Percentiles rank a stretch among this genome's conserved stretches.
Evolutionary conservation across 768 basidiomycete genomes (phyloP).

Genomic region (Boletus fagicola): DNA sequence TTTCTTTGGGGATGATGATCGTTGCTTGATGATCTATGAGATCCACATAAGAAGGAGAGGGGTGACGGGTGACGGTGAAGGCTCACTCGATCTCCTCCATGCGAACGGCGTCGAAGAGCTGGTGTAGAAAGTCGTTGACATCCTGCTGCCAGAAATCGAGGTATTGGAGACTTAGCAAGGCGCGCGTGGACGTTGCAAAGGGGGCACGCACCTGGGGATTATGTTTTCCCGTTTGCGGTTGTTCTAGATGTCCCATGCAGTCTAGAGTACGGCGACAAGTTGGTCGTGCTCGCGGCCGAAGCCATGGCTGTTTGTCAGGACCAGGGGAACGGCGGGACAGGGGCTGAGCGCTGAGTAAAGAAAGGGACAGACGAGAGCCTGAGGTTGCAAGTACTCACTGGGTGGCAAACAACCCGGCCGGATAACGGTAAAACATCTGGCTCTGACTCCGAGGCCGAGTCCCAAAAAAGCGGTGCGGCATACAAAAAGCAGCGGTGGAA

Average conservation of each 20-base stretch:
- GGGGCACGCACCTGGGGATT: slow-evolving; percentile 61
- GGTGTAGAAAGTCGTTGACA: slow-evolving; percentile 89
- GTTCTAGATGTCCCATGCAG: slow-evolving; percentile 64
- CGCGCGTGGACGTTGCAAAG: not conserved
- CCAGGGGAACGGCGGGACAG: slow-evolving; percentile 57
- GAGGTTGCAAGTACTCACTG: no score
- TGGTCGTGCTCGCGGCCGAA: slow-evolving; percentile 52
- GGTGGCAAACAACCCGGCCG: no score
- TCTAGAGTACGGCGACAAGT: slow-evolving; percentile 57
- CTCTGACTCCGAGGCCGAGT: no score
- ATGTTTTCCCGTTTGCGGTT: slow-evolving; percentile 48
- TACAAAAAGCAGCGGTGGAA: no score
- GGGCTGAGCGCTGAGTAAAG: no score
- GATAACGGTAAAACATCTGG: no score
- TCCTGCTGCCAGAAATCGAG: slow-evolving; percentile 95
- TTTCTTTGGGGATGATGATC: slow-evolving; percentile 45
- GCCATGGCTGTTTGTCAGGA: slow-evolving; percentile 61
- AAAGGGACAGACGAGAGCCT: no score
- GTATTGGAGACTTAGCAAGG: slow-evolving; percentile 52
- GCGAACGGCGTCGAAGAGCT: slow-evolving; percentile 85
- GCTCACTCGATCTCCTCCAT: slow-evolving; percentile 93
- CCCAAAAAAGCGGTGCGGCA: no score
- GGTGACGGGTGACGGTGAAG: not conserved
- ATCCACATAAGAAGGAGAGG: not conserved
- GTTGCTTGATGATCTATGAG: slow-evolving; percentile 74